Conservation (phyloP, 441 rosid genomes). For the Jatropha multifida region DNA sequence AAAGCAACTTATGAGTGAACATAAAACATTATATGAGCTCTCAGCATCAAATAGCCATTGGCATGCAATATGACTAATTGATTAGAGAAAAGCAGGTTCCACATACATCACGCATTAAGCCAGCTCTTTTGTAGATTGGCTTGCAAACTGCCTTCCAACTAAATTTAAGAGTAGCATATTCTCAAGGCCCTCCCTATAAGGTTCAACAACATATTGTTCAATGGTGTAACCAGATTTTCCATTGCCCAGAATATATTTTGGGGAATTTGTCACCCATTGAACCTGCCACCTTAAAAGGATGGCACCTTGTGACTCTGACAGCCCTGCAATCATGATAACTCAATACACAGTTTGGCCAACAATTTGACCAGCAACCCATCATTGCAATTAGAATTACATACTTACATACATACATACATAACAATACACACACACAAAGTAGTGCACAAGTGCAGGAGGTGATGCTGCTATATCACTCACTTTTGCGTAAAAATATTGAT, state of each 20-base stretch:
- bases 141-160: background rate
- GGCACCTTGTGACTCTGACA: background rate
- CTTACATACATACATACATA: no score
- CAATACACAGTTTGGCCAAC: background rate
- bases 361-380: no score
- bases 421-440: no score
- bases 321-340: background rate
- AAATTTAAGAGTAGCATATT: background rate
- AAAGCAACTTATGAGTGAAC: background rate
- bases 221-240: background rate
- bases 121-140: background rate
- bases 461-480: background rate
- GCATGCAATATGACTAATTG: background rate
- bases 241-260: background rate
- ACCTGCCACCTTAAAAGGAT: background rate
- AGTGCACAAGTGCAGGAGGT: background rate
- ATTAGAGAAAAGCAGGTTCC: background rate
- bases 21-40: background rate
- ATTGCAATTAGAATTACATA: background rate
- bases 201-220: background rate
- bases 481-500: background rate
- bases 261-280: background rate
- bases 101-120: background rate
- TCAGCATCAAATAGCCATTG: background rate
- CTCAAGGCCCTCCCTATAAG: background rate